Evolutionary conservation across 1,139 yeast species (phyloP).

Genomic region (Diutina rugosa): DNA sequence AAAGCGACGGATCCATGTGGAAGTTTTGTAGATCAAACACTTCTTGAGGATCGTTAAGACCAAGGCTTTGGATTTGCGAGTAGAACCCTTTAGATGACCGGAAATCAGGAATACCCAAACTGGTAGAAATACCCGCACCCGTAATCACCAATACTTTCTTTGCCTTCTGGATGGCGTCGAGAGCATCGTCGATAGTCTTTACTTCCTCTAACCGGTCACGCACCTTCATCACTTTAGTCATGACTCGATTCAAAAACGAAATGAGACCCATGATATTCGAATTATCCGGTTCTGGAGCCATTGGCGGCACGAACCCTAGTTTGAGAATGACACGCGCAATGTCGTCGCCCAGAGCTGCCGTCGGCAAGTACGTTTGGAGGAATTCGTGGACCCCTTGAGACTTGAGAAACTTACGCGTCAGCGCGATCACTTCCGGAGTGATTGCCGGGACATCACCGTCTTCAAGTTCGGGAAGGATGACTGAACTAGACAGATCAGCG

Average conservation of each 20-base stretch:
- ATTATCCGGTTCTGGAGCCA: conserved; percentile 6
- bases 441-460: not conserved
- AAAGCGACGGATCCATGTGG: conserved; percentile 66
- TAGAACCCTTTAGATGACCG: conserved; percentile 85
- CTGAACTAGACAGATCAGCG: not conserved
- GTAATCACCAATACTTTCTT: conserved; percentile 66
- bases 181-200: conserved; percentile 48
- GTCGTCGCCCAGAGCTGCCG: conserved; percentile 41
- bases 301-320: conserved; percentile 26
- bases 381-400: conserved; percentile 47
- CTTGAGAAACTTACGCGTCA: conserved; percentile 40
- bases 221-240: conserved; percentile 21
- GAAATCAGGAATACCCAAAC: conserved; percentile 90
- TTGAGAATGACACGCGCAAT: conserved; percentile 33
- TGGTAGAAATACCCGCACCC: conserved; percentile 96
- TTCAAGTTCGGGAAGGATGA: not conserved
- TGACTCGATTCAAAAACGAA: conserved; percentile 42
- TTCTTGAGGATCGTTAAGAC: conserved; percentile 85
- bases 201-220: conserved; percentile 16
- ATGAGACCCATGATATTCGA: conserved; percentile 35
- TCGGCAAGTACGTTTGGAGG: conserved; percentile 46
- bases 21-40: conserved; percentile 75
- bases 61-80: conserved; percentile 48
- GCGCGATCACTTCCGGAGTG: not conserved
- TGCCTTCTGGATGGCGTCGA: conserved; percentile 36